phyloP scores from a whole-genome alignment of 805 yeast genomes.

The Scheffersomyces ergatensis region DNA sequence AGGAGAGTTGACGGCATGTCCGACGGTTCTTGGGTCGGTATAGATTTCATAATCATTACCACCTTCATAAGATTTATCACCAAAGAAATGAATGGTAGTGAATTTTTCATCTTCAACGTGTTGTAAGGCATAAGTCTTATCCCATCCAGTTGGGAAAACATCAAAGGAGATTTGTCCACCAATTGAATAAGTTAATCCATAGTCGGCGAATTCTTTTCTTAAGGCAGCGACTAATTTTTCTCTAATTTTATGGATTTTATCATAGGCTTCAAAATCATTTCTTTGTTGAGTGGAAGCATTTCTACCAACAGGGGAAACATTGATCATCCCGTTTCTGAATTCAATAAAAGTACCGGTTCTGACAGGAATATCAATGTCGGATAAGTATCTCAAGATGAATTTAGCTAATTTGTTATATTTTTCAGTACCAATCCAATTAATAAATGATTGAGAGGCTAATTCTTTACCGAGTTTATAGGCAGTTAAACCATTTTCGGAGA shows the following conservation, averaged over 20 bases:
- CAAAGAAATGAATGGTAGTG: slow-evolving; percentile 91
- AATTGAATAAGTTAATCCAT: slow-evolving; percentile 88
- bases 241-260: slow-evolving; percentile 78
- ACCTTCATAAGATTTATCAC: slow-evolving; percentile 96
- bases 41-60: slow-evolving; percentile 99
- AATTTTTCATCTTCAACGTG: slow-evolving; percentile 87
- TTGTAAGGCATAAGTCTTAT: slow-evolving; percentile 95
- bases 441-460: slow-evolving; percentile 91
- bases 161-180: slow-evolving; percentile 99
- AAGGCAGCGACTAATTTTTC: slow-evolving; percentile 80
- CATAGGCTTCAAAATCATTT: slow-evolving; percentile 85
- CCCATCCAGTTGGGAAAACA: slow-evolving; percentile 99
- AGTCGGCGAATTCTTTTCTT: slow-evolving; percentile 77
- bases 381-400: slow-evolving; percentile 80
- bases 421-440: slow-evolving; percentile 92
- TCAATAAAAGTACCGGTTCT: slow-evolving; percentile 99
- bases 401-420: slow-evolving; percentile 86
- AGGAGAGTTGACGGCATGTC: slow-evolving; percentile 90
- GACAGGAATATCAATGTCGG: slow-evolving; percentile 86
- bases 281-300: slow-evolving; percentile 94
- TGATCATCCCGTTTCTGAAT: slow-evolving; percentile 99
- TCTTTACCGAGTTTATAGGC: slow-evolving; percentile 90
- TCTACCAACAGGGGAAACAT: slow-evolving; percentile 97
- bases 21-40: slow-evolving; percentile 87
- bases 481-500: slow-evolving; percentile 96